Conservation (phyloP, 345 rosid species). For the Melaleuca alternifolia region DNA sequence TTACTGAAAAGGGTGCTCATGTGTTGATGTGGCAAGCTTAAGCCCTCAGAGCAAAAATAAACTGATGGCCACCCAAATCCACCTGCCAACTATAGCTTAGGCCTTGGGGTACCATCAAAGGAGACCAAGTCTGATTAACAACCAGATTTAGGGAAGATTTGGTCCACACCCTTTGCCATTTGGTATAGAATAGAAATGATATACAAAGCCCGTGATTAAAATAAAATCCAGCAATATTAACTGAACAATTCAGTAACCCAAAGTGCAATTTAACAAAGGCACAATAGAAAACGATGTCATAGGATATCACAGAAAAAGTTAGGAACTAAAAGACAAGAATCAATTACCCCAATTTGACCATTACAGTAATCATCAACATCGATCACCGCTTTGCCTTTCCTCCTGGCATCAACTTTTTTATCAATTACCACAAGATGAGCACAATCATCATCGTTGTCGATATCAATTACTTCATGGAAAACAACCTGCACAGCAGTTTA, state of each 20-base stretch:
- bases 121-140: background rate
- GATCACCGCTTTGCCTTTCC: conserved; percentile 56
- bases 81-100: background rate
- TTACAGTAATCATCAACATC: conserved; percentile 5
- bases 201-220: background rate
- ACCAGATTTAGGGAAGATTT: background rate
- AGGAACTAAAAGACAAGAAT: background rate
- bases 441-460: conserved; percentile 40
- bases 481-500: conserved; percentile 22
- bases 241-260: background rate
- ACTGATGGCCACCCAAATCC: background rate
- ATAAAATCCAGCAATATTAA: background rate
- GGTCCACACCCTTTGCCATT: background rate
- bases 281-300: background rate
- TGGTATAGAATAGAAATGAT: background rate
- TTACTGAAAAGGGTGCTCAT: background rate
- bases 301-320: background rate
- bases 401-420: conserved; percentile 19
- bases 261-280: background rate
- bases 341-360: conserved; percentile 16
- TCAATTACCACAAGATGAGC: conserved; percentile 28
- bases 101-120: background rate
- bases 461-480: conserved; percentile 41
- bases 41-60: background rate
- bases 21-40: background rate